Evolutionary conservation across 129 eudicot species (phyloP).

Genomic region (Centrapalus pauciflorus): DNA sequence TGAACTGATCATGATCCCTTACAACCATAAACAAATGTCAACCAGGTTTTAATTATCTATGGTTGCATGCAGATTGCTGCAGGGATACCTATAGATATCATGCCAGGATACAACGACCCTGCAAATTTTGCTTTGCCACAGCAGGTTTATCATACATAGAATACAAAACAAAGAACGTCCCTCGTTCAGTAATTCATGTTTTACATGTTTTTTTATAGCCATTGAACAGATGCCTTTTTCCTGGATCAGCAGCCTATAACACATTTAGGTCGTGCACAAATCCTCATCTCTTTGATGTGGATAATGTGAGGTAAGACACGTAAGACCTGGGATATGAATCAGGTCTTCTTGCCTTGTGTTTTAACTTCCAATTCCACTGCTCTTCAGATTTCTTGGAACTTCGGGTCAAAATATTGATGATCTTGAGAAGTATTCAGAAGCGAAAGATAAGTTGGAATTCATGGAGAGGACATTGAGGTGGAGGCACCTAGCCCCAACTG

Average conservation of each 20-base stretch:
- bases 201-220: constrained; percentile 46
- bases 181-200: not conserved
- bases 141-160: constrained; percentile 48
- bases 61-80: constrained; percentile 67
- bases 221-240: constrained; percentile 86
- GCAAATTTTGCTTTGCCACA: constrained; percentile 85
- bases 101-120: constrained; percentile 88
- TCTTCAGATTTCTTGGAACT: constrained; percentile 83
- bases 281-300: constrained; percentile 92
- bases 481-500: constrained; percentile 97
- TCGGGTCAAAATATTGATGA: constrained; percentile 94
- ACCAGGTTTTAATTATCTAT: constrained; percentile 5
- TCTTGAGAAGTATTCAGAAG: constrained; percentile 79
- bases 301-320: constrained; percentile 57
- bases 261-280: constrained; percentile 88
- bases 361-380: not conserved
- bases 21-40: not conserved
- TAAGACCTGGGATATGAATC: not conserved
- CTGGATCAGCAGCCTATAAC: constrained; percentile 79
- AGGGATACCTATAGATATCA: constrained; percentile 78
- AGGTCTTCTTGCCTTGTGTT: not conserved
- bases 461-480: constrained; percentile 91
- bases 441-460: constrained; percentile 56
- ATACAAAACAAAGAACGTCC: not conserved
- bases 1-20: not conserved